Evolutionary conservation across 2,329 filamentous ascomycete genomes (phyloP), one percentile per base, ranked within the genome.

Genomic region (Pseudogymnoascus sp.): DNA sequence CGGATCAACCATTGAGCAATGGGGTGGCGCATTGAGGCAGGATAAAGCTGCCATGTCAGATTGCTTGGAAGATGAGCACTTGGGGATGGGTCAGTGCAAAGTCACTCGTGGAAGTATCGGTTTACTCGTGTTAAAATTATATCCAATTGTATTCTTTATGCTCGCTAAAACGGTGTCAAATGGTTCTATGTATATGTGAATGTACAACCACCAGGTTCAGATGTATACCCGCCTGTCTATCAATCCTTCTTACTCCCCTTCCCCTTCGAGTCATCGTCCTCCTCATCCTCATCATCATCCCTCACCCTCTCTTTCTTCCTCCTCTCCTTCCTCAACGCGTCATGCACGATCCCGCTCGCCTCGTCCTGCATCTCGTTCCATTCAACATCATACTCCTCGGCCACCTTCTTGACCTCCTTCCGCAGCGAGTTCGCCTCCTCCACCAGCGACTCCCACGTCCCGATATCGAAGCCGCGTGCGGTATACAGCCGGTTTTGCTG

Each of bases 361-460:
- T 93, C 84, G 68, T 96, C 90, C 66, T 78, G 79, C 65, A 81
- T 82, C 77, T 95, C 91, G 70, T 96, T 85, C 90, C 91, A 96
- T 61, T 93, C 90, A 6, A 93, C 90, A 69, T 96, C 91, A 73
- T 96, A 96, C 75, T 96, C 91, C 36, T 87, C 84, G 0, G 93
- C 91, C 7, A 96, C 84, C 14, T 82, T 81, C 75, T 89, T 89
- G 74, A 97, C 89, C 76, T 97, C 93, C 67, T 82, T 83, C 5
- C 92, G 78, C 67, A 96, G 75, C 2, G 82, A 77, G 72, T 96
- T 96, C 0, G 87, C 90, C 66, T 96, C 91, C 59, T 92, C 86
- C 2, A 96, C 84, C 34, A 96, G 72, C 3, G 81, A 78, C 70
- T 96, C 90, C 93, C 93, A 97, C 66, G 83, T 84, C 37, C 82